Conservation (phyloP, 2,329 filamentous ascomycete genomes). For the Colletotrichum sp. region DNA sequence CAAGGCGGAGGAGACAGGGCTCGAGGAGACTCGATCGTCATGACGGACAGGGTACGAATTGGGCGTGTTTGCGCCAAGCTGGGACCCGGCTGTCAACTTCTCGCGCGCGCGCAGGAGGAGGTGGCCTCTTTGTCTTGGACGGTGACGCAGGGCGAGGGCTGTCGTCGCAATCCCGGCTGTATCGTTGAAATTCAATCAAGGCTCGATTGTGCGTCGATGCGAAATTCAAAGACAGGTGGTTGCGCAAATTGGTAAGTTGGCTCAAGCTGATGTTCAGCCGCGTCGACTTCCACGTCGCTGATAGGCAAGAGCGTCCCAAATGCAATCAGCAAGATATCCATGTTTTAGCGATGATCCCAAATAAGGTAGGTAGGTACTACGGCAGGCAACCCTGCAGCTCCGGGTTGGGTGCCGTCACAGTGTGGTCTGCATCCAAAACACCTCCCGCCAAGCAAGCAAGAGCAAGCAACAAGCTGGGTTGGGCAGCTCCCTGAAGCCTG, state of each 20-base stretch:
- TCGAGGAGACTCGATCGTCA: constrained; percentile 22
- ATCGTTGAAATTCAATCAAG: background rate
- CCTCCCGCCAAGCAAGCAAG: background rate
- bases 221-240: background rate
- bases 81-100: background rate
- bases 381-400: constrained; percentile 4
- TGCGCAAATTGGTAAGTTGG: background rate
- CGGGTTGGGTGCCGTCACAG: background rate
- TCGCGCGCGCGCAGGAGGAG: background rate
- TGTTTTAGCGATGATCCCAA: constrained; percentile 16
- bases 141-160: background rate
- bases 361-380: background rate
- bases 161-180: background rate
- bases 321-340: constrained; percentile 7
- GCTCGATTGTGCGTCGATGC: background rate
- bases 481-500: background rate
- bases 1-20: constrained; percentile 12
- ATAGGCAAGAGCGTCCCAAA: constrained; percentile 15
- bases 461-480: background rate
- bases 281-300: constrained; percentile 17
- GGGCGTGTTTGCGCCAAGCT: constrained; percentile 15
- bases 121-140: background rate
- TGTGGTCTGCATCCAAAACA: background rate
- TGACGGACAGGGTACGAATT: constrained; percentile 14
- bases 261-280: constrained; percentile 15